Evolutionary conservation across 2,329 filamentous ascomycete genomes (phyloP), one percentile per base, ranked within the genome.

Genomic region (Lasiodiplodia sp.): DNA sequence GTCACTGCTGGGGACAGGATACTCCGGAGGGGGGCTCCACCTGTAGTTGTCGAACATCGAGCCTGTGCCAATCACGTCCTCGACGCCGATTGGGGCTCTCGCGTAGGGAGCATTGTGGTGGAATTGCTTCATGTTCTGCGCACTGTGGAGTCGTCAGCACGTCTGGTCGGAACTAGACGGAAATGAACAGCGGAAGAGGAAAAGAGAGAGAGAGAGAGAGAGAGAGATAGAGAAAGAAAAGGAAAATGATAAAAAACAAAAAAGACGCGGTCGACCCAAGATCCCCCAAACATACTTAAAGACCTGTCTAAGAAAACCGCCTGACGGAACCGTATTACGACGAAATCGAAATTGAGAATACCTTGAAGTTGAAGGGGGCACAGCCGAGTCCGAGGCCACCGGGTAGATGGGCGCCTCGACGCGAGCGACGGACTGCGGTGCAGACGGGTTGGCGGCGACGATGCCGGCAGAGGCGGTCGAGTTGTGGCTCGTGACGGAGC

Each of bases 1-100:
- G n/a, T 74, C 72, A 51, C 76, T 78, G 52, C 76, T 72, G 51
- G 75, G 78, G 76, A 34, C 78, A 78, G 56, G 66, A 18, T 55
- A 68, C 66, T 68, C 56, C 21, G 67, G 67, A 34, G 58, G 58
- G 18, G 67, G 67, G 40, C 58, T 68, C 65, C 65, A 67, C 14
- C 65, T n/a, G 52, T 58, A 67, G 65, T 60, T 55, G 8, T 56
- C 44, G 53, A 67, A 67, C n/a, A 55, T 55, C 1, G 65, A 67
- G 28, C 65, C 65, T 6, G 65, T 44, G 40, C 51, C 31, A 23
- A 37, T 52, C 31, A 58, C 53, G 21, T 57, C 52, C 12, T 51
- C 65, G 21, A 31, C 53, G 4, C 49, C 52, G 18, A 67, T 37
- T 25, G 65, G 65, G 11, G 40, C 40, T 18, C 65, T 57, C 28